Evolutionary conservation across 371 early-diverging fungal species (phyloP).

Genomic region (Racocetra persica): DNA sequence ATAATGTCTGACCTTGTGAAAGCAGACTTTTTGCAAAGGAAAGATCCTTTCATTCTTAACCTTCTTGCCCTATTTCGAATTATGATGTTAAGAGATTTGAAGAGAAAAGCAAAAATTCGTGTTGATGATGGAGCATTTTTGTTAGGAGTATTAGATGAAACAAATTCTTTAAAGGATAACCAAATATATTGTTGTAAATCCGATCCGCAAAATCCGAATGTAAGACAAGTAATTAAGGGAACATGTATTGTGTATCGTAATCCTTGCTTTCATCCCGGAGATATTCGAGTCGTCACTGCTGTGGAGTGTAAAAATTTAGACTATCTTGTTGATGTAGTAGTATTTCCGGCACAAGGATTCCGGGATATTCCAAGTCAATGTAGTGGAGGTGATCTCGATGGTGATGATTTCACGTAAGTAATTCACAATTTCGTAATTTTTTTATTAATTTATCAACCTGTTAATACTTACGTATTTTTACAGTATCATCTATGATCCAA

Average conservation of each 20-base stretch:
- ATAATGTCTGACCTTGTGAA: constrained; percentile 64
- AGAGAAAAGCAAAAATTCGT: constrained; percentile 72
- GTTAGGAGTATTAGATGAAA: constrained; percentile 86
- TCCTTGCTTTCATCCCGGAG: constrained; percentile 90
- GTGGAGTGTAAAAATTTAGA: constrained; percentile 67
- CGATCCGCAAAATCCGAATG: constrained; percentile 45
- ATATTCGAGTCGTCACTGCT: constrained; percentile 73
- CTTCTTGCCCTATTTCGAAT: constrained; percentile 62
- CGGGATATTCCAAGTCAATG: constrained; percentile 85
- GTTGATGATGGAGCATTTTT: constrained; percentile 74
- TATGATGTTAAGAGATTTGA: constrained; percentile 66
- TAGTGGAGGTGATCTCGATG: constrained; percentile 90
- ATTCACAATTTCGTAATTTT: too few relatives aligned
- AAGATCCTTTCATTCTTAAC: constrained; percentile 67
- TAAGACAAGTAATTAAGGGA: constrained; percentile 54
- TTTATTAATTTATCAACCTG: too few relatives aligned
- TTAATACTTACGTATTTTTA: too few relatives aligned
- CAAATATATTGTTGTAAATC: constrained; percentile 74
- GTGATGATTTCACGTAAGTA: constrained; percentile 68
- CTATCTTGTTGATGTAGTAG: constrained; percentile 78
- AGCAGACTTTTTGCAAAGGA: constrained; percentile 62
- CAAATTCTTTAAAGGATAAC: constrained; percentile 65
- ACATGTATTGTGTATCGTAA: constrained; percentile 67
- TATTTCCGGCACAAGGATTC: constrained; percentile 76
- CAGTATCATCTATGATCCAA: too few relatives aligned